Evolutionary conservation across 352 stramenopile genomes (phyloP), one percentile per base, ranked within the genome.

Genomic region (Phytophthora ohioensis): DNA sequence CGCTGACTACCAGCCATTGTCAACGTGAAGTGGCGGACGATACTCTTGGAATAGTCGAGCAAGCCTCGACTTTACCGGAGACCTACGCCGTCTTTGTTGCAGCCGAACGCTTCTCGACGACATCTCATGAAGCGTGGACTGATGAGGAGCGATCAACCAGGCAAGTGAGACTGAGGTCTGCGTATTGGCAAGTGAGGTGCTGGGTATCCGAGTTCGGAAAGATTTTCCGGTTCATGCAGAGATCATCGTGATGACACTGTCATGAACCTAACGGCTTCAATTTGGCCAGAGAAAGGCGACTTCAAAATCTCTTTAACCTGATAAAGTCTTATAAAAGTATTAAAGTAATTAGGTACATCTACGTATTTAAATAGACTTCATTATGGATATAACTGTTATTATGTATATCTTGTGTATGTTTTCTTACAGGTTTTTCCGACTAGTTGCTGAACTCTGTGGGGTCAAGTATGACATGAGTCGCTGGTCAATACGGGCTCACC

Each of bases 241-340:
- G 43, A 49, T 10, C 51, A 55, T 63, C 51, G 51, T 63, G 45
- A 53, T 27, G 59, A 64, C 52, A 57, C 32, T 57, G 43, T 45
- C 53, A n/a, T 17, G 60, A 54, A 68, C 17, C 39, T 69, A 69
- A 69, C 52, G 38, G 55, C 63, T 71, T 71, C 56, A 71, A 71
- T 21, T 66, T 31, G 38, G 27, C 21, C 32, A 67, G 45, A 42
- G 55, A 45, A 15, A 35, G 64, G 57, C 11, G 4, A 27, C 10
- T 15, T 57, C 27, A 7, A 45, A 15, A 46, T 49, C 10, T 55
- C 32, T 64, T 31, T 41, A 52, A 13, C 7, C 4, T 27, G 27
- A 66, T 57, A 17, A 36, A 13, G 10, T 27, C 12, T 7, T 10
- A 36, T 48, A 32, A n/a, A n/a, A 21, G 4, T 27, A 6, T 13